Evolutionary conservation across 371 early-diverging fungal species (phyloP).

Genomic region (Lichtheimia ornata): DNA sequence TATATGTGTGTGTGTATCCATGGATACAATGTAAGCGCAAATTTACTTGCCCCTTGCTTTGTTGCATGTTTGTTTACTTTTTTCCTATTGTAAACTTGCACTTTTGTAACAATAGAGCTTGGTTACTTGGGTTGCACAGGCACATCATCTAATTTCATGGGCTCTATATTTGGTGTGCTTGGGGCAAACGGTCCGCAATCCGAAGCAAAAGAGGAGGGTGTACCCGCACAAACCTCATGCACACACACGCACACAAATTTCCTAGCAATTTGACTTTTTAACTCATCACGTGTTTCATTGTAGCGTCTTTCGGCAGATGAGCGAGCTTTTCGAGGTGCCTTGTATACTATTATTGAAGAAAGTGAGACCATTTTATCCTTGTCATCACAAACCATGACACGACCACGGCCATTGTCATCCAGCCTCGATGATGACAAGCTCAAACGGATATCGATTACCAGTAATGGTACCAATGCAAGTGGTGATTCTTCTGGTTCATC

Average conservation of each 20-base stretch:
- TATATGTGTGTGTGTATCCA: neutral
- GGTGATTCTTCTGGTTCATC: neutral
- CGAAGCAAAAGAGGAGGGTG: too few relatives aligned
- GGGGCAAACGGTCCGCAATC: too few relatives aligned
- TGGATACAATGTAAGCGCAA: neutral
- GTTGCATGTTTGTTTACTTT: slow-evolving; percentile 1
- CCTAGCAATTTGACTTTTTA: too few relatives aligned
- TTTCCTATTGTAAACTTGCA: slow-evolving; percentile 4
- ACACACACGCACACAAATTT: too few relatives aligned
- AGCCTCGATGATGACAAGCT: neutral
- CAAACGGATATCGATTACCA: neutral
- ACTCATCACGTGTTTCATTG: too few relatives aligned
- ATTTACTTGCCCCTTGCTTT: neutral
- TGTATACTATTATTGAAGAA: slow-evolving; percentile 21
- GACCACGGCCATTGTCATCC: neutral
- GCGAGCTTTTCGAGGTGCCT: neutral
- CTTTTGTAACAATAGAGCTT: neutral
- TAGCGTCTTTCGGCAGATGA: too few relatives aligned
- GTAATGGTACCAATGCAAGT: neutral
- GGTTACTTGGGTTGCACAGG: too few relatives aligned
- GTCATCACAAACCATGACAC: neutral
- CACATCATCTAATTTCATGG: too few relatives aligned
- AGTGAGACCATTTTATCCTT: slow-evolving; percentile 9
- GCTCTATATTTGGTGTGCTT: too few relatives aligned
- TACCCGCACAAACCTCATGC: too few relatives aligned